Percentiles rank a stretch among this genome's conserved stretches.
These are phyloP conservation scores for Rhodosorus marinus DNA, from an alignment of 23 red algal genomes.

Conservation along the genomic window DNA sequence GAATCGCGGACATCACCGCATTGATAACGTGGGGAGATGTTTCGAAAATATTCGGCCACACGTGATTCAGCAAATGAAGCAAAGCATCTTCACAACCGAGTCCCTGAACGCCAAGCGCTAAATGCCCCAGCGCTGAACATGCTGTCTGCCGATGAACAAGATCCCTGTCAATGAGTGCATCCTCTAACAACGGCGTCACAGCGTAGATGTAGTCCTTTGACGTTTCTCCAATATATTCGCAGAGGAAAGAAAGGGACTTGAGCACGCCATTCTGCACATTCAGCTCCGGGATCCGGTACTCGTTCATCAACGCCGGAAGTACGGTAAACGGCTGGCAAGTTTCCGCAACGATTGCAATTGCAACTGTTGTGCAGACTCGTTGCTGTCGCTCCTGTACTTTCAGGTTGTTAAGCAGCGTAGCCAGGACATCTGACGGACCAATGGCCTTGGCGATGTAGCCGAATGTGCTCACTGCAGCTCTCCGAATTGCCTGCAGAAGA, in stretches of 20 bases:
- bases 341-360: constrained; percentile 75
- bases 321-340: constrained; percentile 53
- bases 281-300: constrained; percentile 74
- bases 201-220: constrained; percentile 75
- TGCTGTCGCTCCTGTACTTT: constrained; percentile 82
- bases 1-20: constrained; percentile 69
- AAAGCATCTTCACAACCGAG: constrained; percentile 75
- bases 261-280: constrained; percentile 94
- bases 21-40: constrained; percentile 78
- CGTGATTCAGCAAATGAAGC: constrained; percentile 76
- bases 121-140: constrained; percentile 60
- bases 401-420: constrained; percentile 57
- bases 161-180: constrained; percentile 86
- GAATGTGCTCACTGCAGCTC: constrained; percentile 70
- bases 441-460: constrained; percentile 75
- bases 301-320: constrained; percentile 75
- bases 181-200: constrained; percentile 61
- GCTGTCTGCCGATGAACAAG: constrained; percentile 82
- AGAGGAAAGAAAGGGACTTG: constrained; percentile 83
- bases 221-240: constrained; percentile 56
- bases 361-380: constrained; percentile 86
- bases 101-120: constrained; percentile 73
- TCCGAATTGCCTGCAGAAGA: constrained; percentile 60
- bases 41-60: constrained; percentile 87
- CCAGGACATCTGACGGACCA: constrained; percentile 47